A percentile compares a stretch with the other conserved stretches of the same genome.
Conservation (phyloP, 179 eudicot genomes). For the Amaranthus tricolor region DNA sequence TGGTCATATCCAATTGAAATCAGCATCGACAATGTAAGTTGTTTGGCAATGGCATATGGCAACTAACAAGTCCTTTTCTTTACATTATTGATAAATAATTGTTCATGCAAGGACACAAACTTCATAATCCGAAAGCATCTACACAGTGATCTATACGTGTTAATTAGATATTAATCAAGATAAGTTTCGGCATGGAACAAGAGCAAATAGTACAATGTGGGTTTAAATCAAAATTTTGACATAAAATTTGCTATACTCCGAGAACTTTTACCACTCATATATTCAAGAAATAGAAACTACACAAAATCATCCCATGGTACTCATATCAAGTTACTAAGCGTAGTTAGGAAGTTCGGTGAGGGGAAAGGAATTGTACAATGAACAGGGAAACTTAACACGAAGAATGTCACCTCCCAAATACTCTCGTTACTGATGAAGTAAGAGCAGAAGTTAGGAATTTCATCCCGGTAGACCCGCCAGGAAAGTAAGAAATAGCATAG, state of each 20-base stretch:
- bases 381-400: neutral
- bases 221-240: neutral
- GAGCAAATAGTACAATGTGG: neutral
- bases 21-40: slow-evolving; percentile 1
- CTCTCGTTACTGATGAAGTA: slow-evolving; percentile 63
- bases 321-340: neutral
- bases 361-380: slow-evolving; percentile 14
- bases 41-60: neutral
- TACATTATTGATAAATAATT: slow-evolving; percentile 6
- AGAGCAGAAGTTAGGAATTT: slow-evolving; percentile 78
- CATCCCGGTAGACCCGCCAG: slow-evolving; percentile 94
- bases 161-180: neutral
- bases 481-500: slow-evolving; percentile 90
- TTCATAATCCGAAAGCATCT: neutral
- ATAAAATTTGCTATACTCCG: slow-evolving; percentile 6
- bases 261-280: neutral
- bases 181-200: neutral
- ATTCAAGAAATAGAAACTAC: neutral
- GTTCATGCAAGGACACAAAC: slow-evolving; percentile 6
- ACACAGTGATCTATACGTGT: neutral
- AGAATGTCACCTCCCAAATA: slow-evolving; percentile 83
- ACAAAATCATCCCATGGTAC: neutral
- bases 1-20: slow-evolving; percentile 1
- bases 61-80: neutral
- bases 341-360: neutral